Base-by-base conservation (phyloP, 352 stramenopile genomes). In the Phytophthora cactorum region DNA sequence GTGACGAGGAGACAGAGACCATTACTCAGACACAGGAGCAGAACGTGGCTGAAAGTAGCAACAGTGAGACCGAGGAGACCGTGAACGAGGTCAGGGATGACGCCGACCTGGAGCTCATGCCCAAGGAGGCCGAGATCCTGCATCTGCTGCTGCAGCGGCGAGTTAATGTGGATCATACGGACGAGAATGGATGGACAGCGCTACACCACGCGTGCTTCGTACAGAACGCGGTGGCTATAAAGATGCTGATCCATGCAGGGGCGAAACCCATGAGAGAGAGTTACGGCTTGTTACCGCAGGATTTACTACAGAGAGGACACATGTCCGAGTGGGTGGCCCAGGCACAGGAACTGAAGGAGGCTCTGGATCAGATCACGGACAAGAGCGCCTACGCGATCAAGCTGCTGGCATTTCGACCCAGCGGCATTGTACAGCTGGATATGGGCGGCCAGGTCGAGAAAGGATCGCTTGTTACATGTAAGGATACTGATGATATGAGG, bases 391-490 rank as follows among this genome's bases (percentile, higher is more conserved):
- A 93, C 49, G 61, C 75, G 15, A 93, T 96, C 57, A 89, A 89
- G 44, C 51, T 94, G 34, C 66, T 96, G 34, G 84, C 86, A 12
- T 92, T 96, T 58, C 84, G 88, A 52, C 86, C 88, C 12, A 94
- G 86, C 52, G 88, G 88, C 1, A 92, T 96, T 52, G 84, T 93
- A 11, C 84, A 96, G 59, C 66, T 96, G 25, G 83, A 93, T 66
- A 85, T 96, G 74, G 88, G 88, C 31, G 82, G 81, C 31, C 88
- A 96, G 41, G 85, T 96, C 14, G 86, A 96, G 66, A 93, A 94
- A 57, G 86, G 85, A 15, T 91, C 88, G 1, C 79, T 93, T 54
- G 85, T 95, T 46, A 95, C 86, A 28, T 82, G 86, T 93, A 78
- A 63, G 84, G 5, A 46, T 12, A 12, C 46, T 43, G 5, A 0